Evolutionary conservation across 805 yeast species (phyloP), one percentile per base, ranked within the genome.

Genomic region (Kregervanrija delftensis): DNA sequence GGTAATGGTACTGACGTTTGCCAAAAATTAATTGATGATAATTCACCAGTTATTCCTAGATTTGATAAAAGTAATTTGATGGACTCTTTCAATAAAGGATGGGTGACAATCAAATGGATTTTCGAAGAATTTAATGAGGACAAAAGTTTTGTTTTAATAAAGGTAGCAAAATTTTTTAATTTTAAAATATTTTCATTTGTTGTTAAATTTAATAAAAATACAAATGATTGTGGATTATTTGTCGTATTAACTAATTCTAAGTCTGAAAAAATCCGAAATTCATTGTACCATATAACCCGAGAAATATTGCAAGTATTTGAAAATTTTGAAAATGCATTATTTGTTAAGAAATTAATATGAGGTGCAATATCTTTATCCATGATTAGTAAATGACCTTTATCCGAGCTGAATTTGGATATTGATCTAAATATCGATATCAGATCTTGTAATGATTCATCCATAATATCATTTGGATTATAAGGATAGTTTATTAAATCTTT

Each of bases 241-340:
- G 28, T 22, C 4, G 28, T 22, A 6, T 22, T 22, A 6, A 22
- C 28, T 6, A 22, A 6, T 6, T 22, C 28, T 22, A 22, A 8
- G 8, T 22, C 28, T 5, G 28, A 22, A 6, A 22, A 22, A 22
- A 22, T 22, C 28, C 28, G 28, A 22, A 22, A 22, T 22, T 52
- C 56, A 35, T 61, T 60, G 15, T 59, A 50, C 66, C 66, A 64
- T 2, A 61, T 41, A 30, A 62, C 64, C 30, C 53, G 52, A 4
- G 39, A 48, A 9, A 64, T 57, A 11, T 49, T 48, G 13, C 65
- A 54, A 39, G 48, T 37, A 36, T 53, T 47, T 35, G 55, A 49
- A 39, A 64, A 51, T 28, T 52, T 50, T 5, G 57, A 52, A 47
- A 64, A 63, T 11, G 50, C 47, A 13, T 46, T 39, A 5, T 42